Evolutionary conservation across 2,329 filamentous ascomycete genomes (phyloP).

Genomic region (Penicillium sp.): DNA sequence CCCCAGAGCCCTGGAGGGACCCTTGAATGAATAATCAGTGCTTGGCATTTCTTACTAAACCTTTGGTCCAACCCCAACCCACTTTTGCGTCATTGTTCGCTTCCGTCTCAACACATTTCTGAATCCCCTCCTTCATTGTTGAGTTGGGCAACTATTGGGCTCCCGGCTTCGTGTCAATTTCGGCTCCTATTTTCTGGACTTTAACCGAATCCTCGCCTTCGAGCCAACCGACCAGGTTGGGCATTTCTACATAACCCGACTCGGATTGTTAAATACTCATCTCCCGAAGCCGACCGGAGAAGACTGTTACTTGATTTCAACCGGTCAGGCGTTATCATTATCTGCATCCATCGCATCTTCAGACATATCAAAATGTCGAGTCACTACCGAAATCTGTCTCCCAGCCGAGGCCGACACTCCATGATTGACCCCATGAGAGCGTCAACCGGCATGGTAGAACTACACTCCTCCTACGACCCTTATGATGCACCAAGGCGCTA

Average conservation of each 20-base stretch:
- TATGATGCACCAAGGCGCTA: constrained; percentile 32
- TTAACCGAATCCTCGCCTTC: not conserved
- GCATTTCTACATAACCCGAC: constrained; percentile 6
- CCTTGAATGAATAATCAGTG: not conserved
- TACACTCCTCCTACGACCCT: constrained; percentile 35
- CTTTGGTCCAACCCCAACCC: constrained; percentile 7
- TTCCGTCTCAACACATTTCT: constrained; percentile 1
- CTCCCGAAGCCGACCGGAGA: not conserved
- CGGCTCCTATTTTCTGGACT: not conserved
- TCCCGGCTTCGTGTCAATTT: not conserved
- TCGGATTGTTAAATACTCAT: not conserved
- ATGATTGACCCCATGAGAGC: constrained; percentile 40
- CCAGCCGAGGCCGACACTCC: constrained; percentile 28
- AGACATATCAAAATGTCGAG: constrained; percentile 29
- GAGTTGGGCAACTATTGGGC: constrained; percentile 10
- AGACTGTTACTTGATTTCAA: not conserved
- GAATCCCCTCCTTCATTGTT: constrained; percentile 1
- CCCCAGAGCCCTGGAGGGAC: too few species aligned
- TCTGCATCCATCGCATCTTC: not conserved
- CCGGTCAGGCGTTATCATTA: not conserved
- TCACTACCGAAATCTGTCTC: constrained; percentile 37
- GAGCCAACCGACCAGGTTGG: constrained; percentile 1
- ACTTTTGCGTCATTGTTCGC: constrained; percentile 11
- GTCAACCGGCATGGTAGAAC: constrained; percentile 42
- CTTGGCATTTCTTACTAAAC: constrained; percentile 4